Evolutionary conservation across 352 stramenopile genomes (phyloP).

Genomic region (Phytophthora pinifolia): DNA sequence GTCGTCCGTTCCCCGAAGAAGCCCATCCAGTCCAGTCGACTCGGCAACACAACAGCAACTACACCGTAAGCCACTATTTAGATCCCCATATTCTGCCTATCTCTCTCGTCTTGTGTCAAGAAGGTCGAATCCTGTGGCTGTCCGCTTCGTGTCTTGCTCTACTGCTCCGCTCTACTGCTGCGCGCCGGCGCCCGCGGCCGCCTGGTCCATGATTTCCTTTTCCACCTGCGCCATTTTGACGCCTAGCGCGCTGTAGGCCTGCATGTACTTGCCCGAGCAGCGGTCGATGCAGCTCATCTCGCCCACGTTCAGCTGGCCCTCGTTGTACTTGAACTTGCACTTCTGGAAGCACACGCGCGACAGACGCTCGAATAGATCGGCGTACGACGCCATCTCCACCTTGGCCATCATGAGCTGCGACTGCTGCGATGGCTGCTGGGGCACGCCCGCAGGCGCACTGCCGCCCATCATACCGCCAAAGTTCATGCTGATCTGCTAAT

Average conservation of each 20-base stretch:
- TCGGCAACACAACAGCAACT: conserved; percentile 2
- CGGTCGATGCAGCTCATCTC: conserved; percentile 99
- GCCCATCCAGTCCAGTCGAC: conserved; percentile 1
- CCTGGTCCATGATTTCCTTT: conserved; percentile 88
- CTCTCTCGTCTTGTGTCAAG: conserved; percentile 3
- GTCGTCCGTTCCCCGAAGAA: conserved; percentile 10
- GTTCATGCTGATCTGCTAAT: conserved; percentile 55
- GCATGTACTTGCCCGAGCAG: conserved; percentile 98
- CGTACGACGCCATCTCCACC: conserved; percentile 91
- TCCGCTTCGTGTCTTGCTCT: conserved; percentile 16
- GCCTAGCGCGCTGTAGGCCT: conserved; percentile 94
- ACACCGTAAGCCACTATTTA: conserved; percentile 55
- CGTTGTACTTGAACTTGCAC: conserved; percentile 95
- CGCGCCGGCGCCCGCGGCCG: conserved; percentile 44
- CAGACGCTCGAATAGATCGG: conserved; percentile 91
- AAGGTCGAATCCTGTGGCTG: conserved; percentile 1
- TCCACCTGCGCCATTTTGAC: conserved; percentile 95
- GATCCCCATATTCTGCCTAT: conserved; percentile 25
- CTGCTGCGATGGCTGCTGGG: conserved; percentile 60
- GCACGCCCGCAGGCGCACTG: conserved; percentile 37
- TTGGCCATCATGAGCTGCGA: conserved; percentile 89
- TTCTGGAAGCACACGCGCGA: conserved; percentile 93
- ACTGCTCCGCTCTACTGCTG: conserved; percentile 44
- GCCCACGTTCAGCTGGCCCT: conserved; percentile 96
- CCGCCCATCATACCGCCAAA: conserved; percentile 77